phyloP scores from a whole-genome alignment of 768 basidiomycete genomes.

The Cystobasidium tubakii region DNA sequence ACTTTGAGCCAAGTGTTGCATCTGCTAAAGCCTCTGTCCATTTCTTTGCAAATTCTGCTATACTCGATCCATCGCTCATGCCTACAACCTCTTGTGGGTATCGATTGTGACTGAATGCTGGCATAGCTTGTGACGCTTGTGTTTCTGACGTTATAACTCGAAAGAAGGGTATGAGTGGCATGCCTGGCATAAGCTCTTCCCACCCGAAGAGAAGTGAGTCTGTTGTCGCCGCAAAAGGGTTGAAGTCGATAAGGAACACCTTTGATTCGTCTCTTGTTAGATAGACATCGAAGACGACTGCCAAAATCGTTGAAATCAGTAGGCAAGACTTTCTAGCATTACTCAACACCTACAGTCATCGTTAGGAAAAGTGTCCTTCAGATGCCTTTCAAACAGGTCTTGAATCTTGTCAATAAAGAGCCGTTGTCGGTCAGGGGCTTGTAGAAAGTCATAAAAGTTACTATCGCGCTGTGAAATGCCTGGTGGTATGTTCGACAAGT shows the following conservation, averaged over 20 bases:
- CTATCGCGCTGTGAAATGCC: constrained; percentile 74
- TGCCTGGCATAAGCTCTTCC: constrained; percentile 61
- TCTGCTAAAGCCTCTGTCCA: constrained; percentile 49
- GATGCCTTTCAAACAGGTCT: constrained; percentile 56
- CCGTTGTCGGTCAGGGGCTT: constrained; percentile 55
- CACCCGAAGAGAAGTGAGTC: constrained; percentile 81
- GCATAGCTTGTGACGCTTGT: constrained; percentile 59
- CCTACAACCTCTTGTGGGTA: constrained; percentile 78
- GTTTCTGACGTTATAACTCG: constrained; percentile 19
- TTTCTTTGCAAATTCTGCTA: constrained; percentile 65
- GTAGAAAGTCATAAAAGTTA: constrained; percentile 82
- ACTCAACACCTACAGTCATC: not conserved
- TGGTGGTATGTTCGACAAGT: constrained; percentile 50
- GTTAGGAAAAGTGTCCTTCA: not conserved
- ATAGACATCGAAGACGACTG: constrained; percentile 80
- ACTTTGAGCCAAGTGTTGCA: constrained; percentile 37
- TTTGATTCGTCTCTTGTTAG: constrained; percentile 71
- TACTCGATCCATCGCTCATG: constrained; percentile 65
- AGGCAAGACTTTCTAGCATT: not conserved
- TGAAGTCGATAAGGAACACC: constrained; percentile 83
- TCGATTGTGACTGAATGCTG: constrained; percentile 78
- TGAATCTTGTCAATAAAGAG: constrained; percentile 69
- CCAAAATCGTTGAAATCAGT: not conserved
- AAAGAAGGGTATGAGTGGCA: constrained; percentile 35
- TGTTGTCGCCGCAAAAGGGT: constrained; percentile 78